phyloP scores from a whole-genome alignment of 1,139 yeast genomes.

The Yamadazyma dushanensis region DNA sequence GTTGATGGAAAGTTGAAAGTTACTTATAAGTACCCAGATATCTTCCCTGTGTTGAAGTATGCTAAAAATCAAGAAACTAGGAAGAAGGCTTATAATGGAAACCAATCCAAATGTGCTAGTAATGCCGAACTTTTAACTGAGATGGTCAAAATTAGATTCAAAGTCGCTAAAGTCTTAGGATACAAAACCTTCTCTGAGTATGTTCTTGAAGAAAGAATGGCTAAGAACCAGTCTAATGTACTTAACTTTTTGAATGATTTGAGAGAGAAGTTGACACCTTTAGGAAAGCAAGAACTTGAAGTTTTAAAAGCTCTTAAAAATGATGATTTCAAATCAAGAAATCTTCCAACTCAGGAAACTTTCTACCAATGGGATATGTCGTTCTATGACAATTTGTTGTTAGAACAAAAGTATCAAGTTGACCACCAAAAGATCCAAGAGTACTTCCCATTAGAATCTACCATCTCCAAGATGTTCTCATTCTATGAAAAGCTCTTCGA shows the following conservation, averaged over 20 bases:
- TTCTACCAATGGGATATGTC: constrained; percentile 76
- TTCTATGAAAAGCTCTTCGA: constrained; percentile 70
- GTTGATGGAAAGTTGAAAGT: constrained; percentile 55
- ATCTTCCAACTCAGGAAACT: constrained; percentile 37
- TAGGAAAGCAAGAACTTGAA: constrained; percentile 57
- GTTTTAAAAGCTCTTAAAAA: constrained; percentile 53
- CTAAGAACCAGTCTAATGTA: constrained; percentile 63
- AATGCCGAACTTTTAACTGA: constrained; percentile 61
- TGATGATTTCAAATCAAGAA: constrained; percentile 47
- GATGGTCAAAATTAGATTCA: constrained; percentile 59
- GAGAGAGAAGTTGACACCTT: constrained; percentile 53
- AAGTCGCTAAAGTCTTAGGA: constrained; percentile 64
- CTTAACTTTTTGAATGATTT: constrained; percentile 61
- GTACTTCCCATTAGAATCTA: constrained; percentile 71
- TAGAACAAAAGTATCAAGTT: constrained; percentile 68
- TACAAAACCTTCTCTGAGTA: constrained; percentile 68
- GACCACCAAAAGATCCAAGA: constrained; percentile 72
- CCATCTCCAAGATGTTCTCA: constrained; percentile 65
- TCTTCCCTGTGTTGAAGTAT: constrained; percentile 71
- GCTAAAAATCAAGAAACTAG: constrained; percentile 67
- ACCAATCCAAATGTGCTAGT: constrained; percentile 62
- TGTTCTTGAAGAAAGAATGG: constrained; percentile 77
- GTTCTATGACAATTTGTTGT: constrained; percentile 61
- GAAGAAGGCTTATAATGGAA: constrained; percentile 61
- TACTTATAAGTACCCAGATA: constrained; percentile 80